Conservation (phyloP, 2,329 filamentous ascomycete species). For the Calonectria montana region DNA sequence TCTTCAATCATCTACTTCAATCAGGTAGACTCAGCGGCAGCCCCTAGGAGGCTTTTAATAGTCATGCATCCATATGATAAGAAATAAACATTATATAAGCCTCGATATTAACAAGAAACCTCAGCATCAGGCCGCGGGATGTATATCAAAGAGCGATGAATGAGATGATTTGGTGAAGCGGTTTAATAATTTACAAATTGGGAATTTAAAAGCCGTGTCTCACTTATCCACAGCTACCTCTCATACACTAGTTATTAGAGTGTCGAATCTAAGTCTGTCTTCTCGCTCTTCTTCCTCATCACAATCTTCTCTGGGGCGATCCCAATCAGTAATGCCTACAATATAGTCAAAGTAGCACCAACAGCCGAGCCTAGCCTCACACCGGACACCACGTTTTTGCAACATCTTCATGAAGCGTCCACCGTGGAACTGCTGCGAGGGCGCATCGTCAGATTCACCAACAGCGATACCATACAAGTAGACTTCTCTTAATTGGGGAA, state of each 20-base stretch:
- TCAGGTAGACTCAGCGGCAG: too few relatives aligned
- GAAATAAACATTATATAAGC: too few relatives aligned
- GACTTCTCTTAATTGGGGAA: neutral
- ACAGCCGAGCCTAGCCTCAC: neutral
- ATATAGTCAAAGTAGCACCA: neutral
- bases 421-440: neutral
- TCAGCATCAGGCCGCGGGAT: too few relatives aligned
- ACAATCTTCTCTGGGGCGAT: neutral
- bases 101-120: too few relatives aligned
- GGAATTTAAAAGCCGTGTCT: neutral
- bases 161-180: neutral
- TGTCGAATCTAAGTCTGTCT: neutral
- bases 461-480: neutral
- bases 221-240: neutral
- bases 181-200: neutral
- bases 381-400: neutral
- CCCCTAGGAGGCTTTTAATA: too few relatives aligned
- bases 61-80: too few relatives aligned
- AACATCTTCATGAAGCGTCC: neutral
- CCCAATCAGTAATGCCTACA: neutral
- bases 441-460: neutral
- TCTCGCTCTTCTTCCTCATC: neutral
- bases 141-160: neutral
- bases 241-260: neutral
- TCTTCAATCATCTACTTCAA: too few relatives aligned